A percentile compares a stretch with the other conserved stretches of the same genome.
These are phyloP conservation scores for Biscogniauxia mediterranea DNA, from an alignment of 2,329 filamentous ascomycete genomes.

Conservation along the genomic window DNA sequence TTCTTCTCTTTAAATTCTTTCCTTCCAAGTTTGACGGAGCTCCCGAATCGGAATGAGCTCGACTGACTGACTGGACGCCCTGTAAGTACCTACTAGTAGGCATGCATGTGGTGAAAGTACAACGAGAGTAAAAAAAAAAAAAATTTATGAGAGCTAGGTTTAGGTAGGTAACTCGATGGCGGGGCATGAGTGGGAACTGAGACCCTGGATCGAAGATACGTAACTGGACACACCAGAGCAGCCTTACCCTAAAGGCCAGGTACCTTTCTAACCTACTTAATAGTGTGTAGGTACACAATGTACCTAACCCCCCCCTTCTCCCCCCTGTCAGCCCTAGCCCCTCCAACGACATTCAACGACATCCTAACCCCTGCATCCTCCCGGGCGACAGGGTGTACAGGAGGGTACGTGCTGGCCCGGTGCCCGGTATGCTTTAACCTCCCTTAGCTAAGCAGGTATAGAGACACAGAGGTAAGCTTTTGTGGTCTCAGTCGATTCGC, in stretches of 20 bases:
- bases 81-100: neutral
- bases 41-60: slow-evolving; percentile 15
- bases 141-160: too few relatives aligned
- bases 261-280: too few relatives aligned
- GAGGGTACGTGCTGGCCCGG: too few relatives aligned
- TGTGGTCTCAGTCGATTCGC: neutral
- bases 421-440: neutral
- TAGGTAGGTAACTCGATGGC: neutral
- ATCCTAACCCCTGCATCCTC: neutral
- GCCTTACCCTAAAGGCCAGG: neutral
- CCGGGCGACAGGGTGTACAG: neutral
- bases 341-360: too few relatives aligned
- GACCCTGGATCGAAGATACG: neutral
- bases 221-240: neutral
- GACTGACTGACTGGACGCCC: neutral
- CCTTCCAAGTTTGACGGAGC: slow-evolving; percentile 1
- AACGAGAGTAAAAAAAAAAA: too few relatives aligned
- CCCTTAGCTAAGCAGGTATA: too few relatives aligned
- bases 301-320: too few relatives aligned
- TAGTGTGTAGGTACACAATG: too few relatives aligned
- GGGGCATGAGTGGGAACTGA: neutral
- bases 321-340: neutral
- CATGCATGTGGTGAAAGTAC: neutral
- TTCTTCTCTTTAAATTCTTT: too few relatives aligned
- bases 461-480: too few relatives aligned